Base-by-base conservation (phyloP, 129 eudicot genomes). In the Helianthus tuberosus region DNA sequence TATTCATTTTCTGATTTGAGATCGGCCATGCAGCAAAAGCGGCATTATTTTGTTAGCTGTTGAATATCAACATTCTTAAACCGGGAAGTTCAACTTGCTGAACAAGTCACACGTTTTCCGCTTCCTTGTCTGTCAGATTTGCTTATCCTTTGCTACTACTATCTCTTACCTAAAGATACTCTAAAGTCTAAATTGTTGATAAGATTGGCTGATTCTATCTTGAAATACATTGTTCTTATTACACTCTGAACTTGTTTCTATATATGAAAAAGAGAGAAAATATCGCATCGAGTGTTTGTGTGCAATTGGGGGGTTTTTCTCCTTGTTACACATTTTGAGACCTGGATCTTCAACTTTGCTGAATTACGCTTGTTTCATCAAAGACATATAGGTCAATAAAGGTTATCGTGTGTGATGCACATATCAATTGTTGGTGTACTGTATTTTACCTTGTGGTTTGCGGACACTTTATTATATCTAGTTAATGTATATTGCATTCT, bases 51-150 rank as follows among this genome's bases (percentile, higher is more conserved):
- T 68, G 44, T 48, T 68, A 16, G 72, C 43, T 48, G 13, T 36
- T 27, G 25, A 46, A 67, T 67, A 23, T 48, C 59, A 23, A 47
- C 43, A 48, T 67, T 25, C 43, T 67, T 48, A 48, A 67, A 67
- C 48, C n/a, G 2, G 10, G n/a, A 15, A 64, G 69, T 48, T 68
- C n/a, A 32, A 68, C 46, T 50, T 50, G 1, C 27, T 17, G 9
- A 68, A 68, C 47, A 49, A 49, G 41, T 46, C 43, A 69, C 48
- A 46, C 2, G 16, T 49, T 32, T 29, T 57, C 9, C 10, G 15
- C 62, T n/a, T 70, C 75, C 59, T 53, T 16, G 53, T 65, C 38
- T 17, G 66, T 25, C 27, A 52, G 48, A 70, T 70, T 69, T 3
- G 36, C 64, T 29, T 35, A 53, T 48, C 75, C 36, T 8, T 32